These are phyloP conservation scores for Trichoderma virens DNA, from an alignment of 495 filamentous ascomycete genomes.

Conservation along the genomic window DNA sequence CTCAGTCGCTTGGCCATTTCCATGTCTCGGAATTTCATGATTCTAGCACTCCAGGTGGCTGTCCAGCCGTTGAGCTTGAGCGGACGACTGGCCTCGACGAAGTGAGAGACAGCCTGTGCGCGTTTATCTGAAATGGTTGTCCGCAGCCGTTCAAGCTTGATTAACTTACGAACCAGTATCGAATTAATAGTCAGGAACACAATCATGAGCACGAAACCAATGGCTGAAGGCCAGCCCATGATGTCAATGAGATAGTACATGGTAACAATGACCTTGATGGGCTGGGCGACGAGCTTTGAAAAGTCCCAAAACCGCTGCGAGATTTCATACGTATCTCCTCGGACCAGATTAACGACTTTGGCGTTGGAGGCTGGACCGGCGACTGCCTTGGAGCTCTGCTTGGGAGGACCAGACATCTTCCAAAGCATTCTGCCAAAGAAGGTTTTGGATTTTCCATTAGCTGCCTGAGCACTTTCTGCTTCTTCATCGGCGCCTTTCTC, in stretches of 20 bases:
- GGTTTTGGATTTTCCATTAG: neutral
- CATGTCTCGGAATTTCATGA: constrained; percentile 36
- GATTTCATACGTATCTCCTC: constrained; percentile 73
- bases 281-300: constrained; percentile 55
- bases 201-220: constrained; percentile 59
- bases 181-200: constrained; percentile 57
- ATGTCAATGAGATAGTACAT: constrained; percentile 63
- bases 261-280: constrained; percentile 60
- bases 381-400: constrained; percentile 24
- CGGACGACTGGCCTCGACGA: constrained; percentile 77
- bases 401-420: constrained; percentile 9
- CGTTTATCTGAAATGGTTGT: constrained; percentile 61
- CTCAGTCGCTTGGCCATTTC: constrained; percentile 59
- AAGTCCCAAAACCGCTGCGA: constrained; percentile 79
- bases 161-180: constrained; percentile 49
- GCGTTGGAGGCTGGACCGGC: constrained; percentile 59
- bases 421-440: neutral
- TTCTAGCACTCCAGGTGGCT: constrained; percentile 55
- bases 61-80: constrained; percentile 41
- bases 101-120: constrained; percentile 68
- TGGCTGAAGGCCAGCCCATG: constrained; percentile 69
- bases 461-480: constrained; percentile 55
- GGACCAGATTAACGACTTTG: constrained; percentile 76
- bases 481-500: constrained; percentile 21
- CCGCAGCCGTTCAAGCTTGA: constrained; percentile 56